Percentiles rank a stretch among this genome's conserved stretches.
phyloP scores from a whole-genome alignment of 2,329 filamentous ascomycete species.

The Phyllosticta ampelicida region DNA sequence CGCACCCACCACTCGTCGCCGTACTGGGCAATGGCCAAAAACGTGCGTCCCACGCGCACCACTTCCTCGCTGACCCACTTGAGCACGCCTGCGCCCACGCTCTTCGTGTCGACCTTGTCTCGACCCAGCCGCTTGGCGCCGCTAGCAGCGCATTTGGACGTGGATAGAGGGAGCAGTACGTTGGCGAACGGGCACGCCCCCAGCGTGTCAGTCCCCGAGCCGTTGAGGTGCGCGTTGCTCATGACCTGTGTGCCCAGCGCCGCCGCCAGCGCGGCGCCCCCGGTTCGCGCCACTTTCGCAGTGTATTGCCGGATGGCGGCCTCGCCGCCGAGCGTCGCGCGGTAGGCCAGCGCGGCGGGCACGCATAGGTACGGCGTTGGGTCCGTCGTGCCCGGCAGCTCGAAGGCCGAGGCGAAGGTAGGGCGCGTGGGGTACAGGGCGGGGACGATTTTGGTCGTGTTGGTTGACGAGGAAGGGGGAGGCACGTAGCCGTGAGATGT shows the following conservation, averaged over 20 bases:
- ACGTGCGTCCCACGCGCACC: conserved; percentile 57
- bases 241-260: conserved; percentile 60
- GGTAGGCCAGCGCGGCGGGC: conserved; percentile 60
- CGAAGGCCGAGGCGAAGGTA: conserved; percentile 58
- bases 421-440: conserved; percentile 38
- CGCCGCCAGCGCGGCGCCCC: conserved; percentile 49
- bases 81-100: conserved; percentile 20
- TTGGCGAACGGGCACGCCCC: conserved; percentile 62
- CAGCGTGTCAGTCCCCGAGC: conserved; percentile 37
- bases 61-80: conserved; percentile 30
- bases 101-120: conserved; percentile 16
- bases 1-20: conserved; percentile 56
- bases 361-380: conserved; percentile 61
- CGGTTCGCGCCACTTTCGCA: conserved; percentile 51
- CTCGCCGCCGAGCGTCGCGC: conserved; percentile 63
- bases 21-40: conserved; percentile 54
- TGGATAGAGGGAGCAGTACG: conserved; percentile 56
- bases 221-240: conserved; percentile 44
- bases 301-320: conserved; percentile 55
- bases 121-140: conserved; percentile 15
- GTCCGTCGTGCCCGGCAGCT: conserved; percentile 68
- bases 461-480: conserved; percentile 12
- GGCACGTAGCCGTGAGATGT: conserved; percentile 71
- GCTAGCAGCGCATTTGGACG: conserved; percentile 20
- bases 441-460: conserved; percentile 12